Percentiles rank a stretch among this genome's conserved stretches.
phyloP scores from a whole-genome alignment of 192 early-diverging fungal species.

The Backusella circina region DNA sequence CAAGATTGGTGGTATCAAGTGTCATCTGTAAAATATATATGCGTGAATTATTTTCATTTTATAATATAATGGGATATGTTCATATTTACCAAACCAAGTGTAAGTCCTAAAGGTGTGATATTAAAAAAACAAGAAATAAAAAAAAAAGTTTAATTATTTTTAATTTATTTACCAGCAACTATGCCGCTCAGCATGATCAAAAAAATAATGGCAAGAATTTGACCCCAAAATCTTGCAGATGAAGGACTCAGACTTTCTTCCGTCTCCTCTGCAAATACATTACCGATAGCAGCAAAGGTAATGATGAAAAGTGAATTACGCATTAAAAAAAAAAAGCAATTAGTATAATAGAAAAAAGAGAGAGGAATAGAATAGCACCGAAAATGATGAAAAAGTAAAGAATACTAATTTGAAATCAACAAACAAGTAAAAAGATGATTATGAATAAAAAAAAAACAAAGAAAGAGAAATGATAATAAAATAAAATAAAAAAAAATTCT shows the following conservation, averaged over 20 bases:
- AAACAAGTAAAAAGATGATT: neutral
- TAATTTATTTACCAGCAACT: constrained; percentile 8
- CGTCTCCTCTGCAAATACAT: neutral
- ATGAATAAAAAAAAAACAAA: neutral
- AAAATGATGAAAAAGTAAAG: neutral
- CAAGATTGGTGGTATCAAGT: constrained; percentile 75
- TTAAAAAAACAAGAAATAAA: neutral
- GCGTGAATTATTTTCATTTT: neutral
- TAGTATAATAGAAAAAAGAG: neutral
- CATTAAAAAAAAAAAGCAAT: neutral
- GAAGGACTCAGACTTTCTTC: neutral
- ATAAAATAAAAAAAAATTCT: neutral
- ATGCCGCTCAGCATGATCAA: constrained; percentile 14
- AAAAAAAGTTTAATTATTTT: neutral
- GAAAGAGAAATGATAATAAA: neutral
- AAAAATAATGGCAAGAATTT: constrained; percentile 6
- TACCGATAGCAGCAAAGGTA: neutral
- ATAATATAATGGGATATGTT: neutral
- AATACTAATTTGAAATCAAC: neutral
- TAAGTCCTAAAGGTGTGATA: constrained; percentile 25
- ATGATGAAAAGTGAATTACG: neutral
- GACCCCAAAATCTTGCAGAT: constrained; percentile 9
- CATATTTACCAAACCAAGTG: constrained; percentile 35
- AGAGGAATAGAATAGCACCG: neutral
- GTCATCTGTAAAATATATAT: constrained; percentile 51